A percentile compares a stretch with the other conserved stretches of the same genome.
Evolutionary conservation across 495 filamentous ascomycete species (phyloP).

Genomic region (Podospora anserina): DNA sequence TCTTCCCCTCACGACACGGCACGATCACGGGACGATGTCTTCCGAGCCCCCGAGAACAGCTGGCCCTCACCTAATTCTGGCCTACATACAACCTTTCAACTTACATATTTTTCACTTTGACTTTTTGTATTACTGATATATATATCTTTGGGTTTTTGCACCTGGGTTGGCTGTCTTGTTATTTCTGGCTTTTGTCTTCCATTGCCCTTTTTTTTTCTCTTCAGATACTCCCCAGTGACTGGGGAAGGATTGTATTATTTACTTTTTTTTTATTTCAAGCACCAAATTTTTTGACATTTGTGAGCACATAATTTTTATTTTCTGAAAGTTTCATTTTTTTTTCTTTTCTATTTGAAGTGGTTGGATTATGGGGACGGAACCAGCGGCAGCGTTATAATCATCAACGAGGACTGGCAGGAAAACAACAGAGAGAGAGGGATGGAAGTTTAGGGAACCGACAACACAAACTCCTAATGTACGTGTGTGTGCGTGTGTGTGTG

Average conservation of each 20-base stretch:
- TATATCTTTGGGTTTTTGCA: not conserved
- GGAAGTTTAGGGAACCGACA: not conserved
- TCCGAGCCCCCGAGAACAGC: not conserved
- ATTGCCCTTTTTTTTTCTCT: not conserved
- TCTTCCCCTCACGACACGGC: not conserved
- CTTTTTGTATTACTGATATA: not conserved
- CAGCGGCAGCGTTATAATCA: not conserved
- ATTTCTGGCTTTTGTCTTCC: not conserved
- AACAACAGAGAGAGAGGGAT: not conserved
- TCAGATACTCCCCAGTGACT: not conserved
- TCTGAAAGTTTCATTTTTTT: not conserved
- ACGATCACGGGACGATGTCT: not conserved
- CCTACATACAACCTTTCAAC: not conserved
- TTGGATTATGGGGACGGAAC: not conserved
- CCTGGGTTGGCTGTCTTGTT: not conserved
- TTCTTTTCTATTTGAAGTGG: not conserved
- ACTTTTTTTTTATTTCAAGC: not conserved
- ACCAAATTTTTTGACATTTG: not conserved
- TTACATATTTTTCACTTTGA: not conserved
- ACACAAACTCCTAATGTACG: not conserved
- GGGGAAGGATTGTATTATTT: not conserved
- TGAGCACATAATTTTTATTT: not conserved
- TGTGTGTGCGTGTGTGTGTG: not conserved
- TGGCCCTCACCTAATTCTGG: no score
- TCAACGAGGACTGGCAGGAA: not conserved